Evolutionary conservation across 2,329 filamentous ascomycete species (phyloP).

Genomic region (Fusarium piperis): DNA sequence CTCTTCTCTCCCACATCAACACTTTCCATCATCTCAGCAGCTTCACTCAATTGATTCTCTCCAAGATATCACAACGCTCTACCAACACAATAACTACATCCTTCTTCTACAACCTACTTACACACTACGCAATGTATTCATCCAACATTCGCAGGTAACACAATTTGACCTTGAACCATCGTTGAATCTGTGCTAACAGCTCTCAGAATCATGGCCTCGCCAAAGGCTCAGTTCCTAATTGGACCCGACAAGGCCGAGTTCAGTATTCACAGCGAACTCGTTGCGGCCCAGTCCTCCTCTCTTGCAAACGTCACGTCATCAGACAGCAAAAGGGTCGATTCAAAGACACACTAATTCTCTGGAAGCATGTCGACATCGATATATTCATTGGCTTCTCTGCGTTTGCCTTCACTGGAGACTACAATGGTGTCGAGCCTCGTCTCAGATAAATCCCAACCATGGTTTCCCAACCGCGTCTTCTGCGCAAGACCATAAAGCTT

Average conservation of each 20-base stretch:
- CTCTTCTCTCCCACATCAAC: background rate
- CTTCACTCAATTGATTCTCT: background rate
- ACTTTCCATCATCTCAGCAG: background rate
- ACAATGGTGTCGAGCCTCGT: background rate
- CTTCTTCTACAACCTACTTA: background rate
- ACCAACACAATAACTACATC: background rate
- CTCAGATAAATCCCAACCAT: background rate
- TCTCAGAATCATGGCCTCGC: background rate
- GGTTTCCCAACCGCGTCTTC: background rate
- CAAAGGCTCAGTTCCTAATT: background rate
- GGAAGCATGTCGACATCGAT: background rate
- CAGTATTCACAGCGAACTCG: background rate
- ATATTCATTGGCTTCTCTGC: background rate
- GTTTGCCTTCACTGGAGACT: background rate
- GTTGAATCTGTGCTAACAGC: background rate
- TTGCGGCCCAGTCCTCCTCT: background rate
- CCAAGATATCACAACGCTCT: background rate
- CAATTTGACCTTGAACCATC: rapidly evolving
- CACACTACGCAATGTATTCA: background rate
- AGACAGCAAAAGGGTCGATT: background rate
- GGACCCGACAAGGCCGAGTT: background rate
- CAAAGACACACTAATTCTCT: background rate
- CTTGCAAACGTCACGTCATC: background rate
- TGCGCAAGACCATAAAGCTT: background rate
- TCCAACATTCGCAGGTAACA: background rate